A percentile compares a stretch with the other conserved stretches of the same genome.
Conservation (phyloP, 2,329 filamentous ascomycete genomes). For the Dichotomopilus funicola region DNA sequence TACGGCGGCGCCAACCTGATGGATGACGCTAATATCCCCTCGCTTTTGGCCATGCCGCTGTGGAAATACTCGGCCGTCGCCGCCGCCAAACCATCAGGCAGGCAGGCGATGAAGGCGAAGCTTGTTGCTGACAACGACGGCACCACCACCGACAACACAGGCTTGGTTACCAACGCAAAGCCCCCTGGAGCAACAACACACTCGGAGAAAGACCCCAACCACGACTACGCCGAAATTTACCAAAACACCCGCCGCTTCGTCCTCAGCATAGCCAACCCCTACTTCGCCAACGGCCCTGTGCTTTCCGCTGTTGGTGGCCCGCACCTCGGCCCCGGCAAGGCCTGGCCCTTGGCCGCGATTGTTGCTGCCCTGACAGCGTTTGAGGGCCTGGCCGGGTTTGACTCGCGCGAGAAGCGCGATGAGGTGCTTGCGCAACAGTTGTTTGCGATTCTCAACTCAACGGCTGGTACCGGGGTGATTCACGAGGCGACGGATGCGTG, state of each 20-base stretch:
- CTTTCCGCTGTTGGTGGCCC: constrained; percentile 68
- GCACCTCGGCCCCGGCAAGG: constrained; percentile 54
- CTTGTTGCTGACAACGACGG: constrained; percentile 19
- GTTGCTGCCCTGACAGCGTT: constrained; percentile 45
- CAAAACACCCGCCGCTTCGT: constrained; percentile 75
- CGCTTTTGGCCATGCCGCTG: constrained; percentile 58
- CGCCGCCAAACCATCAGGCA: not conserved
- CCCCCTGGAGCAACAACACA: not conserved
- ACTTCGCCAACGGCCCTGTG: constrained; percentile 59
- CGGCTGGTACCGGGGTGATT: constrained; percentile 38
- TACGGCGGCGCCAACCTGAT: constrained; percentile 61
- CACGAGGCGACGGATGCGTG: constrained; percentile 44
- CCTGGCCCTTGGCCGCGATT: constrained; percentile 52
- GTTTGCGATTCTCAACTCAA: constrained; percentile 35
- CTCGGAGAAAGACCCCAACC: constrained; percentile 13
- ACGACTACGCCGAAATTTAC: constrained; percentile 58
- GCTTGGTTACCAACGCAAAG: not conserved
- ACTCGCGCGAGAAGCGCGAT: constrained; percentile 17
- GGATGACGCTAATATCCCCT: constrained; percentile 68
- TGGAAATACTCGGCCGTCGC: constrained; percentile 43
- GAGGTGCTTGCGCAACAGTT: constrained; percentile 34
- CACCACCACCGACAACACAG: not conserved
- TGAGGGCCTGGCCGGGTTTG: constrained; percentile 25
- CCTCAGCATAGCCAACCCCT: constrained; percentile 69
- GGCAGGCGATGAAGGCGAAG: constrained; percentile 8